Evolutionary conservation across 352 stramenopile genomes (phyloP).

Genomic region (Globisporangium barbulae): DNA sequence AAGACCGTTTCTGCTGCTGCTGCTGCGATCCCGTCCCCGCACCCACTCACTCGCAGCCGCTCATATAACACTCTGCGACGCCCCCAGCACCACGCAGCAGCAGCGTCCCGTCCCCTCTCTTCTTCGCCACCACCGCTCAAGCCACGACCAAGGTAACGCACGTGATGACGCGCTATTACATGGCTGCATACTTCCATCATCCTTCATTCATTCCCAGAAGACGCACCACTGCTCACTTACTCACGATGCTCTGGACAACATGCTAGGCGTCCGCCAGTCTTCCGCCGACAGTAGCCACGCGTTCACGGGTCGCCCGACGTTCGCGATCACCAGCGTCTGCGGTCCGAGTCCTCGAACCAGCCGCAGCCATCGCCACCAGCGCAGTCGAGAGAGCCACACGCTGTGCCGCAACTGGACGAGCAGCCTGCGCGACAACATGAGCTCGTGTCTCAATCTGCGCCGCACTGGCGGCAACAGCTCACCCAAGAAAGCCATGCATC

Average conservation of each 20-base stretch:
- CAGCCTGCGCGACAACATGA: slow-evolving; percentile 27
- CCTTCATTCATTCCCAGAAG: not conserved
- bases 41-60: too few species aligned
- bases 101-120: too few species aligned
- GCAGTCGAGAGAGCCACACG: not conserved
- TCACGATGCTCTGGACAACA: not conserved
- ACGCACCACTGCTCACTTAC: not conserved
- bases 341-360: not conserved
- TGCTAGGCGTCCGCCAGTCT: not conserved
- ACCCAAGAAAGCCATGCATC: not conserved
- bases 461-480: not conserved
- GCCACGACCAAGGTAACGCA: too few species aligned
- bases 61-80: too few species aligned
- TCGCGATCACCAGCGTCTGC: slow-evolving; percentile 13
- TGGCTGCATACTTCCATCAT: not conserved
- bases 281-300: not conserved
- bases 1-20: too few species aligned
- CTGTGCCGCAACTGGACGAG: slow-evolving; percentile 5
- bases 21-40: too few species aligned
- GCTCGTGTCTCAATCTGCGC: slow-evolving; percentile 28
- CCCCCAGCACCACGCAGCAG: too few species aligned
- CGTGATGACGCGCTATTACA: not conserved
- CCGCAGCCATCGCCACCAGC: not conserved
- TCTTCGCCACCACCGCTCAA: too few species aligned
- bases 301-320: slow-evolving; percentile 1